Evolutionary conservation across 2,329 filamentous ascomycete genomes (phyloP).

Genomic region (Stachybotrys elegans): DNA sequence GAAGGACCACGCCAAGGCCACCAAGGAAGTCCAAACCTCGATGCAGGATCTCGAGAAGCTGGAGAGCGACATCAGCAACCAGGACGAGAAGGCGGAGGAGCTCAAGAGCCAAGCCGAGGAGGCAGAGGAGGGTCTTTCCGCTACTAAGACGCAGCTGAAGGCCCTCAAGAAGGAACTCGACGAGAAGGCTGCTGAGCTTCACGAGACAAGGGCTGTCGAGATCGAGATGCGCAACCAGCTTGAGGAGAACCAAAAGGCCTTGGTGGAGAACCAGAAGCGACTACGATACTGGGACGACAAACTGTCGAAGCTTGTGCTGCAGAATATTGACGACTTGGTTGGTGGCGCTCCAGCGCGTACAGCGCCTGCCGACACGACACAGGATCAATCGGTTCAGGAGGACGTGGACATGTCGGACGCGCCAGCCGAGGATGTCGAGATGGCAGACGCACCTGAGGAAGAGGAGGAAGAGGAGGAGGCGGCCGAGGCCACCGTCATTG

Average conservation of each 20-base stretch:
- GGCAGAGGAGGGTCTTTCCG: slow-evolving; percentile 70
- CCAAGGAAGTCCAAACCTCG: slow-evolving; percentile 71
- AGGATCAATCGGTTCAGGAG: slow-evolving; percentile 19
- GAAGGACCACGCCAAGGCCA: slow-evolving; percentile 73
- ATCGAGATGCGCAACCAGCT: slow-evolving; percentile 99
- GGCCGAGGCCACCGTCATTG: slow-evolving; percentile 11
- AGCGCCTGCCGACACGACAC: slow-evolving; percentile 18
- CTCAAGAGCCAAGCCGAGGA: slow-evolving; percentile 72
- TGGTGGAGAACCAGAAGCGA: slow-evolving; percentile 80
- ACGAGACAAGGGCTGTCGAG: slow-evolving; percentile 81
- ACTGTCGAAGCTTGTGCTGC: slow-evolving; percentile 73
- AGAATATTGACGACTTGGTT: slow-evolving; percentile 69
- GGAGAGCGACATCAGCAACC: slow-evolving; percentile 71
- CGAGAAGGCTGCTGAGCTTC: slow-evolving; percentile 77
- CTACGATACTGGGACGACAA: slow-evolving; percentile 87
- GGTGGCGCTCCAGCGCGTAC: too few species aligned
- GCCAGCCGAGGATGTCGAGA: slow-evolving; percentile 22
- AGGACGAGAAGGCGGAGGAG: slow-evolving; percentile 69
- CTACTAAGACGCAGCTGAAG: slow-evolving; percentile 76
- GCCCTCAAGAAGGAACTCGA: slow-evolving; percentile 81
- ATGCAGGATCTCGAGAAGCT: slow-evolving; percentile 70
- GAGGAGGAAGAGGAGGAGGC: slow-evolving; percentile 22
- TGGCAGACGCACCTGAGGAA: slow-evolving; percentile 23
- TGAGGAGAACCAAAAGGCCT: slow-evolving; percentile 88
- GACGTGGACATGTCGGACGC: slow-evolving; percentile 28